Evolutionary conservation across 345 rosid genomes (phyloP).

Genomic region (Citrus trifoliata): DNA sequence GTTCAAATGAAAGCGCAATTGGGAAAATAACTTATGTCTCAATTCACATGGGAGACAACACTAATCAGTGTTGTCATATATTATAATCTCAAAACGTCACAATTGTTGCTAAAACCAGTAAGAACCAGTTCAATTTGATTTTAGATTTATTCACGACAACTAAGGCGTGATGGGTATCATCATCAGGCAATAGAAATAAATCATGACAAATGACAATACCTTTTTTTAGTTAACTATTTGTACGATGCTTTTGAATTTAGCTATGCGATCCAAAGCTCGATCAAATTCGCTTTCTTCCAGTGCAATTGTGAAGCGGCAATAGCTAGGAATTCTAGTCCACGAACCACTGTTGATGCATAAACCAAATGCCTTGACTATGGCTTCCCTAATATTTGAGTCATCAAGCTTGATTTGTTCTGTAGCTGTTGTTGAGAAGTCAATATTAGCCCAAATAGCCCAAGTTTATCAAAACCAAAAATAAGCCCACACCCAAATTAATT

Average conservation of each 20-base stretch:
- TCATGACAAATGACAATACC: background rate
- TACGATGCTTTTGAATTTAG: slow-evolving; percentile 44
- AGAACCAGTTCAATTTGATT: no score
- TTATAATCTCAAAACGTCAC: no score
- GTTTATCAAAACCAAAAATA: no score
- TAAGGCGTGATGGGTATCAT: background rate
- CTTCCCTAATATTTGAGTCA: slow-evolving; percentile 68
- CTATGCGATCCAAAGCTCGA: slow-evolving; percentile 61
- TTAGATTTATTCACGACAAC: background rate
- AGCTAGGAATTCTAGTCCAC: slow-evolving; percentile 88
- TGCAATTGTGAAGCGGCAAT: slow-evolving; percentile 85
- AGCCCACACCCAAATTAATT: no score
- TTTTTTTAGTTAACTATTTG: slow-evolving; percentile 2
- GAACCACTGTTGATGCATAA: slow-evolving; percentile 75
- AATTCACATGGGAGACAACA: no score
- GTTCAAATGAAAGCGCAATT: no score
- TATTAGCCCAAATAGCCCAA: no score
- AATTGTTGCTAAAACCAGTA: no score
- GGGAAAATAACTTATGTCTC: no score
- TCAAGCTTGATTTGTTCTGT: slow-evolving; percentile 46
- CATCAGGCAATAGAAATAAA: background rate
- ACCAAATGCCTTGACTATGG: slow-evolving; percentile 59
- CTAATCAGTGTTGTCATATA: no score
- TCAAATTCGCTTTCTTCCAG: slow-evolving; percentile 69
- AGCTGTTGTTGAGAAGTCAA: no score